A percentile compares a stretch with the other conserved stretches of the same genome.
These are phyloP conservation scores for Podochytrium sp. DNA, from an alignment of 192 early-diverging fungal species.

Conservation along the genomic window DNA sequence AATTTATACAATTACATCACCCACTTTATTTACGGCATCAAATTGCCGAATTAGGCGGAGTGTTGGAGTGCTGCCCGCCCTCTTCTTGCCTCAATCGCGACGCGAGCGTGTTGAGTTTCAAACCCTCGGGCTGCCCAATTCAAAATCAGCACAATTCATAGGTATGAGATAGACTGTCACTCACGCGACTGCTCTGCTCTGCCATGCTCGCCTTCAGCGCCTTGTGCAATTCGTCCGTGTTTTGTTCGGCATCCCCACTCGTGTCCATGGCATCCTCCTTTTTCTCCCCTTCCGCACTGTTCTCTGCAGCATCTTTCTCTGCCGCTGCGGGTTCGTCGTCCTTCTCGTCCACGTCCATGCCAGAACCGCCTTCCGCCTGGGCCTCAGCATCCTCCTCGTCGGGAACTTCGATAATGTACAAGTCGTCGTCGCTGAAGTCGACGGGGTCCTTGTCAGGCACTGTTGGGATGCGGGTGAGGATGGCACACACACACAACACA, in stretches of 20 bases:
- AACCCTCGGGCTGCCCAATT: neutral
- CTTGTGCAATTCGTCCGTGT: neutral
- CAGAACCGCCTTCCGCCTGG: neutral
- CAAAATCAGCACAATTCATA: neutral
- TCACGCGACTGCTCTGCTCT: neutral
- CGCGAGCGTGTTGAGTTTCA: constrained; percentile 12
- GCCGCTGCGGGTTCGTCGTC: neutral
- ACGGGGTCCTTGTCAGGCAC: constrained; percentile 26
- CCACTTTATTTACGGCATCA: no score
- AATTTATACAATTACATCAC: neutral
- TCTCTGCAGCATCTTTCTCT: neutral
- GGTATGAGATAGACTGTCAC: neutral
- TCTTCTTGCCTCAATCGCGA: neutral
- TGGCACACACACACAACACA: neutral
- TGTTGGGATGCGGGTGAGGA: neutral
- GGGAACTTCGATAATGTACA: constrained; percentile 13
- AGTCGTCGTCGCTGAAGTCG: constrained; percentile 27
- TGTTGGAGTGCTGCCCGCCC: neutral
- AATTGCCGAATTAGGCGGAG: constrained; percentile 24
- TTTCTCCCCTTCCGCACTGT: neutral
- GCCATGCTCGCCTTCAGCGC: neutral
- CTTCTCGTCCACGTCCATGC: constrained; percentile 4
- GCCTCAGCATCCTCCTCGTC: constrained; percentile 7
- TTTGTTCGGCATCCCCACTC: neutral
- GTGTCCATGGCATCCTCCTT: neutral